phyloP scores from a whole-genome alignment of 768 basidiomycete species.

The Tylopilus sp. region DNA sequence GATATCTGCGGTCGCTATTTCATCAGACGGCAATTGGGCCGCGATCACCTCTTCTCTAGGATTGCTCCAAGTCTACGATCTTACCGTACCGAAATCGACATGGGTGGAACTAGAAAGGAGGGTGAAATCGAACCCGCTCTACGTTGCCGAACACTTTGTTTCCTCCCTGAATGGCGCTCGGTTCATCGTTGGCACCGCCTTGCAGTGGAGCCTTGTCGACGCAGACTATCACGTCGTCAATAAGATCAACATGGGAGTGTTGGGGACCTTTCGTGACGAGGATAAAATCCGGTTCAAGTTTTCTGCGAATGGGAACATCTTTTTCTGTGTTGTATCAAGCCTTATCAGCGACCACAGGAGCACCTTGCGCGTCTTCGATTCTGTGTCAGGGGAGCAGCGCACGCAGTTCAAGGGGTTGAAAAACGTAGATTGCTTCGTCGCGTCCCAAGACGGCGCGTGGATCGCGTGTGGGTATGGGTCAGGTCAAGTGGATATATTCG shows the following conservation, averaged over 20 bases:
- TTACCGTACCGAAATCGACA: neutral
- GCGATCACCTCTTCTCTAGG: slow-evolving; percentile 7
- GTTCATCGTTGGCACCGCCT: neutral
- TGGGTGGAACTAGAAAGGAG: neutral
- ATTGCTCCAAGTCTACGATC: slow-evolving; percentile 8
- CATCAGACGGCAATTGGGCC: slow-evolving; percentile 19
- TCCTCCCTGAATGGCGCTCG: slow-evolving; percentile 10
- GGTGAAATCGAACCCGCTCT: neutral
- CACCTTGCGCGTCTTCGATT: slow-evolving; percentile 9
- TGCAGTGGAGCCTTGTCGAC: slow-evolving; percentile 7
- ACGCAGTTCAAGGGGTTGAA: slow-evolving; percentile 11
- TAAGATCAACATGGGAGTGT: slow-evolving; percentile 6
- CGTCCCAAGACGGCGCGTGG: slow-evolving; percentile 4
- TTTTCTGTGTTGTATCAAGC: neutral
- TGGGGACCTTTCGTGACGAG: neutral
- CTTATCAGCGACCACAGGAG: slow-evolving; percentile 6
- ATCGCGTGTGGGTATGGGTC: slow-evolving; percentile 10
- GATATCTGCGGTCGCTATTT: slow-evolving; percentile 14
- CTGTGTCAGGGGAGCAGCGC: slow-evolving; percentile 6
- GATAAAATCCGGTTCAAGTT: slow-evolving; percentile 5
- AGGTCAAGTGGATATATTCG: slow-evolving; percentile 2
- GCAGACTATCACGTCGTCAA: neutral
- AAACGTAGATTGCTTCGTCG: neutral
- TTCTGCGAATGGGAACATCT: slow-evolving; percentile 10
- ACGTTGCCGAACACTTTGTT: neutral